Evolutionary conservation across 1,284 basidiomycete genomes (phyloP), one percentile per base, ranked within the genome.

Genomic region (Exsudoporus floridanus): DNA sequence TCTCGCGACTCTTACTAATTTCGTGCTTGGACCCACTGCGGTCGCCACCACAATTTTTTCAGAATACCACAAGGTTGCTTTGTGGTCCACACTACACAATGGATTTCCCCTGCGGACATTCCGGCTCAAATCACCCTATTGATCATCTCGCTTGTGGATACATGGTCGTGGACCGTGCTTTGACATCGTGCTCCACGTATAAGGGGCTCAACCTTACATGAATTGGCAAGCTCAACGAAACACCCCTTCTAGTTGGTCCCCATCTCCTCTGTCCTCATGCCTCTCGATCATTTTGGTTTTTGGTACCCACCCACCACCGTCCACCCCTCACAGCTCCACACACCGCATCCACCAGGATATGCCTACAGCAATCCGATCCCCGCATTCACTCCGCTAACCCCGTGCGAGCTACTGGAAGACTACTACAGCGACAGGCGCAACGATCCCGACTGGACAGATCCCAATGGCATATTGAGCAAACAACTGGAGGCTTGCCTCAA

Each of bases 51-150:
- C 43, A 21, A 23, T 25, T 16, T 5, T 39, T 40, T 9, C 45
- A 34, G n/a, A 33, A 30, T 25, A 33, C n/a, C 33, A 53, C 55
- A 14, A 31, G 5, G 14, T 10, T 19, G 13, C 36, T 40, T 31
- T 46, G 38, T 55, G 46, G 54, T 43, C 51, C 37, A 36, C 39
- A 19, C 39, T 16, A 25, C 19, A 56, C 53, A 37, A 50, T 59
- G 40, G 35, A 30, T 25, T 28, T 38, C n/a, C 28, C 27, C 41
- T 36, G 33, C 4, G 2, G 8, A n/a, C 18, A 14, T 7, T 18
- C 28, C 4, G 0, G 50, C 45, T 42, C 44, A 54, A 36, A 37
- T 12, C 34, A 35, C 14, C 8, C 23, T 36, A 25, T 58, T 39
- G 51, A 55, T 40, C 50, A 25, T 23, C 35, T 40, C 33, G 9